phyloP scores from a whole-genome alignment of 2,329 filamentous ascomycete genomes.

The Cryphonectria carpinicola region DNA sequence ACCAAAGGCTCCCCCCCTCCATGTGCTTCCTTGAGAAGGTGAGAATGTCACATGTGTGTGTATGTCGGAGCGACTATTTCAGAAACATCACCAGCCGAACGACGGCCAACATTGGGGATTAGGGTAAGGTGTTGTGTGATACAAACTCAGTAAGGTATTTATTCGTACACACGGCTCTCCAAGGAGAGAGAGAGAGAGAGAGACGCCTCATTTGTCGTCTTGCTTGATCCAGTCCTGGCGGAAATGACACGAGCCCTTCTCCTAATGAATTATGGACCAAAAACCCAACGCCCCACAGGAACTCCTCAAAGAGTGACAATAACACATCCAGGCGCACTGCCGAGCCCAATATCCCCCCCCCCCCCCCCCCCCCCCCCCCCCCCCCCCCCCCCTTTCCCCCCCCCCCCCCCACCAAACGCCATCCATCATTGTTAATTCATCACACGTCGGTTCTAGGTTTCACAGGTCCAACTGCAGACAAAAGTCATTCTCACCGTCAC shows the following conservation, averaged over 20 bases:
- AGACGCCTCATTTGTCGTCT: background rate
- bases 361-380: too few species aligned
- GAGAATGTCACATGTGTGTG: background rate
- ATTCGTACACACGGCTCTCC: background rate
- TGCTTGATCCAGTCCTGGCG: background rate
- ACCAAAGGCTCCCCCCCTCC: background rate
- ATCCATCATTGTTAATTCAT: background rate
- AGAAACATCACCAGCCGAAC: constrained; percentile 26
- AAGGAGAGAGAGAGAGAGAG: background rate
- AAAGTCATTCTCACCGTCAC: constrained; percentile 11
- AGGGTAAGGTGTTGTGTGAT: background rate
- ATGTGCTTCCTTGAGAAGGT: background rate
- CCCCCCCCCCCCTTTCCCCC: too few species aligned
- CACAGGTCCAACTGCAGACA: constrained; percentile 18
- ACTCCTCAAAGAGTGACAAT: background rate
- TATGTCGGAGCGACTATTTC: background rate
- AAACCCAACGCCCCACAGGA: background rate
- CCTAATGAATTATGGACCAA: background rate
- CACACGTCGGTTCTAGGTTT: background rate
- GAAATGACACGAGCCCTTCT: background rate
- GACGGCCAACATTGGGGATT: constrained; percentile 23
- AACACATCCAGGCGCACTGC: constrained; percentile 8
- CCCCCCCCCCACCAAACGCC: background rate
- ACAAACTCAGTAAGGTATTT: background rate
- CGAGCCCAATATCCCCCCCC: background rate